These are phyloP conservation scores for Calonectria pteridis DNA, from an alignment of 2,329 filamentous ascomycete species.

Conservation along the genomic window DNA sequence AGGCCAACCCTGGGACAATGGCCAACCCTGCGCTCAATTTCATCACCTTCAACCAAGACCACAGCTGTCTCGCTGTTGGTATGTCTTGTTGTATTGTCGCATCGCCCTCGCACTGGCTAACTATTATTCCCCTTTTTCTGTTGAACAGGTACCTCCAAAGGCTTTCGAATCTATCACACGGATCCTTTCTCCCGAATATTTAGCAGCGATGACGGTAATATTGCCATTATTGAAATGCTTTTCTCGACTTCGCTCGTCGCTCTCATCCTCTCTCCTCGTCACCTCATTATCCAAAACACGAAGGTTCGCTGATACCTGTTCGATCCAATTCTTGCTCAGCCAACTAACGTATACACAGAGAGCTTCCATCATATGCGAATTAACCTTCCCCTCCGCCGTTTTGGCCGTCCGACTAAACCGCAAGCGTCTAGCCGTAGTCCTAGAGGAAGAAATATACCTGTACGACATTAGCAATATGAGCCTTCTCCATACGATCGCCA, in stretches of 20 bases:
- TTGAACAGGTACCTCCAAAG: slow-evolving; percentile 83
- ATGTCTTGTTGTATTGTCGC: slow-evolving; percentile 51
- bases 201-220: slow-evolving; percentile 93
- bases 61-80: slow-evolving; percentile 97
- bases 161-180: slow-evolving; percentile 96
- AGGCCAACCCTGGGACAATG: slow-evolving; percentile 60
- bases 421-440: slow-evolving; percentile 91
- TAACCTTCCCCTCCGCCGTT: slow-evolving; percentile 97
- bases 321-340: slow-evolving; percentile 1
- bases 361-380: slow-evolving; percentile 92
- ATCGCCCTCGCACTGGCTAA: slow-evolving; percentile 25
- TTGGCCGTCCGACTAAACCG: slow-evolving; percentile 94
- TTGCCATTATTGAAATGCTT: slow-evolving; percentile 97
- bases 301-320: slow-evolving; percentile 70
- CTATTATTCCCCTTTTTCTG: neutral
- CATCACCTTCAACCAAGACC: slow-evolving; percentile 99
- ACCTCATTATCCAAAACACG: slow-evolving; percentile 96
- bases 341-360: slow-evolving; percentile 56
- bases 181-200: slow-evolving; percentile 97
- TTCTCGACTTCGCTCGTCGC: slow-evolving; percentile 98
- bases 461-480: slow-evolving; percentile 99
- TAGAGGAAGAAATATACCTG: slow-evolving; percentile 96
- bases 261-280: slow-evolving; percentile 89
- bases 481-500: slow-evolving; percentile 90
- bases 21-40: slow-evolving; percentile 87